A percentile compares a stretch with the other conserved stretches of the same genome.
Conservation (phyloP, 495 filamentous ascomycete genomes). For the Glutinoglossum americanum region DNA sequence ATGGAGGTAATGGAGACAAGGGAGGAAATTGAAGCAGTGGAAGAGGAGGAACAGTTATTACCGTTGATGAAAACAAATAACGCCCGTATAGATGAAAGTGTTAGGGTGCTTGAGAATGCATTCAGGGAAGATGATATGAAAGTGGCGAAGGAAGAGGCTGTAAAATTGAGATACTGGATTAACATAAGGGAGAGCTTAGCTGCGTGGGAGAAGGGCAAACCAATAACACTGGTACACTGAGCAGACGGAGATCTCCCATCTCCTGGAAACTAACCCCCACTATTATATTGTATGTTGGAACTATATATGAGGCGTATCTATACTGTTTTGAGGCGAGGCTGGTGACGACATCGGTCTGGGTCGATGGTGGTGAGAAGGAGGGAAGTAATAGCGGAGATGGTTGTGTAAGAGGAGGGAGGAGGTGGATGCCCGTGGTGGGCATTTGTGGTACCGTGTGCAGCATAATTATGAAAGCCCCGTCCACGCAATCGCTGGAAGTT, state of each 20-base stretch:
- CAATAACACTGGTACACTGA: slow-evolving; percentile 37
- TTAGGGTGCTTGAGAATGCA: slow-evolving; percentile 33
- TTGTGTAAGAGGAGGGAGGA: too few relatives aligned
- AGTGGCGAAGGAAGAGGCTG: slow-evolving; percentile 43
- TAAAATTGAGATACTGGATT: slow-evolving; percentile 75
- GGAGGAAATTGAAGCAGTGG: slow-evolving; percentile 63
- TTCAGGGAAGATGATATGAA: slow-evolving; percentile 46
- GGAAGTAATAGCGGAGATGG: too few relatives aligned
- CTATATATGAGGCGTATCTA: neutral
- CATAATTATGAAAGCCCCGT: neutral
- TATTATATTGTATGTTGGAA: neutral
- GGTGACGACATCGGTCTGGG: neutral
- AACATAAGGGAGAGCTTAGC: slow-evolving; percentile 64
- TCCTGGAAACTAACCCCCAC: neutral
- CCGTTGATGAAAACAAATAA: slow-evolving; percentile 44
- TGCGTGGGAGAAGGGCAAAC: slow-evolving; percentile 65
- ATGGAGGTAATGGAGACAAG: slow-evolving; percentile 75
- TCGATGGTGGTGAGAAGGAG: neutral
- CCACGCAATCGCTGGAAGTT: neutral
- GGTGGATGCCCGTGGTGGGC: too few relatives aligned
- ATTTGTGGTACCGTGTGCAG: too few relatives aligned
- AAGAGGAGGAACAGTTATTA: slow-evolving; percentile 39
- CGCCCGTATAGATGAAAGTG: slow-evolving; percentile 34
- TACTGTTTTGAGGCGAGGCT: neutral
- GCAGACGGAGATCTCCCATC: neutral